Evolutionary conservation across 768 basidiomycete species (phyloP), one percentile per base, ranked within the genome.

Genomic region (Termitomyces titanicus): DNA sequence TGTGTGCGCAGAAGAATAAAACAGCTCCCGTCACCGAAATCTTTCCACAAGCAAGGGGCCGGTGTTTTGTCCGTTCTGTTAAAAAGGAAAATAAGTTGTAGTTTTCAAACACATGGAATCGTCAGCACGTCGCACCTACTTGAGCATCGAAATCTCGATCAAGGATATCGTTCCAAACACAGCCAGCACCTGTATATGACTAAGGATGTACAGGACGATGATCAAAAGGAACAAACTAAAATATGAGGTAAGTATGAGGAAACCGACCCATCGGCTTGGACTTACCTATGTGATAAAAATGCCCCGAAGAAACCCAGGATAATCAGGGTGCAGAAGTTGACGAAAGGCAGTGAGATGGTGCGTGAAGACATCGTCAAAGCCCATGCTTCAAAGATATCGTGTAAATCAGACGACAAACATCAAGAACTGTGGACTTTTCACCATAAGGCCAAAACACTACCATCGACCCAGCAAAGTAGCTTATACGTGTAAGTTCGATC

Each of bases 71-170:
- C 9, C 53, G 53, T 6, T 54, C 53, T 54, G 12, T 34, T 2
- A 38, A 40, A 27, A 7, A 20, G 24, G 47, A 25, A 50, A 37
- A 38, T 50, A 27, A 44, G 25, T 63, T 64, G n/a, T 66, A 22
- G 22, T 17, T 20, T 34, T 64, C 50, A 64, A 70, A 69, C 9
- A 37, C 24, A 9, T 7, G n/a, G 13, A 9, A 22, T 27, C 4
- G n/a, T 15, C n/a, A 18, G 18, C n/a, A 9, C 8, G 12, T 60
- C 70, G 31, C 53, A 71, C 72, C 71, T 42, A 74, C 73, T 64
- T 63, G 63, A 1, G 55, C 55, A 51, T 74, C 73, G 51, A 72
- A 43, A n/a, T 65, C 44, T 20, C 58, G 51, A 47, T 68, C 66
- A n/a, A 60, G 44, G 12, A 63, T 63, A 51, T 65, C 62, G 31